These are phyloP conservation scores for Vigna angularis DNA, from an alignment of 306 rosid genomes.

Conservation along the genomic window DNA sequence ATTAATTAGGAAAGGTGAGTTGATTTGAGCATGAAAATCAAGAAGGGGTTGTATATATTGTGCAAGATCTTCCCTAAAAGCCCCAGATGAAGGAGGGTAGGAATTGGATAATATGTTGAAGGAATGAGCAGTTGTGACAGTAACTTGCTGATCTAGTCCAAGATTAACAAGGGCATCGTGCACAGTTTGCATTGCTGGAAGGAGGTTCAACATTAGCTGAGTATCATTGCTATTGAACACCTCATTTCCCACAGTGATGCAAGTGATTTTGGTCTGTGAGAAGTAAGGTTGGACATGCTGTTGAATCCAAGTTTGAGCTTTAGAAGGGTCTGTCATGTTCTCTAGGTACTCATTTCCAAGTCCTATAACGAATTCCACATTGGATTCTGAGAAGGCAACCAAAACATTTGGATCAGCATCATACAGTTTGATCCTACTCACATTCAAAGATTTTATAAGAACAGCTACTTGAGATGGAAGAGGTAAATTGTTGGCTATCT, in stretches of 20 bases:
- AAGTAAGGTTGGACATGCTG: conserved; percentile 60
- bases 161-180: conserved; percentile 62
- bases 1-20: conserved; percentile 74
- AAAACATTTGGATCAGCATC: conserved; percentile 93
- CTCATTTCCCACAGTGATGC: conserved; percentile 82
- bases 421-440: conserved; percentile 79
- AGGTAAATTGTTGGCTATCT: conserved; percentile 82
- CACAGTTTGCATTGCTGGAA: conserved; percentile 78
- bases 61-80: conserved; percentile 60
- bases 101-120: conserved; percentile 59
- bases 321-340: conserved; percentile 58
- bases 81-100: conserved; percentile 78
- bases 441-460: conserved; percentile 69
- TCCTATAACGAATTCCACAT: conserved; percentile 74
- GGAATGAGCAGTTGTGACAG: conserved; percentile 77
- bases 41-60: conserved; percentile 67
- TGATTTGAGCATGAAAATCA: conserved; percentile 60
- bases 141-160: conserved; percentile 63
- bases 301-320: conserved; percentile 81
- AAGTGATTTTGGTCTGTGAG: conserved; percentile 68
- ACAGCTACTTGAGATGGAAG: conserved; percentile 61
- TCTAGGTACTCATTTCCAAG: conserved; percentile 71
- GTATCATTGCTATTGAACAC: conserved; percentile 58
- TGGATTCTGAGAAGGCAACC: conserved; percentile 64
- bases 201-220: conserved; percentile 52